phyloP scores from a whole-genome alignment of 2,329 filamentous ascomycete genomes.

The Pseudocercospora fuligena region DNA sequence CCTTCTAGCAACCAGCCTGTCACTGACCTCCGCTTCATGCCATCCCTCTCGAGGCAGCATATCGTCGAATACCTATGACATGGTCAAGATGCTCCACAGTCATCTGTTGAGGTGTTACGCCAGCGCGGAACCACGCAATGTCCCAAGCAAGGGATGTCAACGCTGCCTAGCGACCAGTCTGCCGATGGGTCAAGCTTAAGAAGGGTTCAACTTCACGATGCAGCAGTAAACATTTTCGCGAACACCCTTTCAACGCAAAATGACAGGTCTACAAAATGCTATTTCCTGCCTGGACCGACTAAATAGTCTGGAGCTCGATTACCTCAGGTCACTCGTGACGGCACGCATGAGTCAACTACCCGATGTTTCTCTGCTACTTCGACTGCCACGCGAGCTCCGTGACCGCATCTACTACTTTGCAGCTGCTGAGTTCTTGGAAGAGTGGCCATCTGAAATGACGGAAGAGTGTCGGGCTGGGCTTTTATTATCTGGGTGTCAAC shows the following conservation, averaged over 20 bases:
- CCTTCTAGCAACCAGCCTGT: no score
- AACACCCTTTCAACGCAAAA: background rate
- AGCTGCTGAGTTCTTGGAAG: background rate
- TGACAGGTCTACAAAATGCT: background rate
- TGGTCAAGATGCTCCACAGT: no score
- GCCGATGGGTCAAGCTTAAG: no score
- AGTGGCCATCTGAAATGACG: background rate
- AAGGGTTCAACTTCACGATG: background rate
- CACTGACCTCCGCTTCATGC: no score
- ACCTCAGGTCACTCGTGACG: background rate
- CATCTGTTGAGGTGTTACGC: no score
- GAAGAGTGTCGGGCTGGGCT: no score
- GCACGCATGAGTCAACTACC: background rate
- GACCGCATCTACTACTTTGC: slow-evolving; percentile 17
- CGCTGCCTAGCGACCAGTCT: no score
- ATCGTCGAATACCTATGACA: no score
- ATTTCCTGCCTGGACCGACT: background rate
- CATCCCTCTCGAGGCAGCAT: no score
- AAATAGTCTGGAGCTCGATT: background rate
- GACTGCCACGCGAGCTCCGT: slow-evolving; percentile 17
- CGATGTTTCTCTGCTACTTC: background rate
- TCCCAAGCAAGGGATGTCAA: no score
- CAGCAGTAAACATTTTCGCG: background rate
- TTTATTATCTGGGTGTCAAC: background rate
- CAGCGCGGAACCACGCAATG: no score